These are phyloP conservation scores for Arctostaphylos glauca DNA, from an alignment of 148 eudicot species.

Conservation along the genomic window DNA sequence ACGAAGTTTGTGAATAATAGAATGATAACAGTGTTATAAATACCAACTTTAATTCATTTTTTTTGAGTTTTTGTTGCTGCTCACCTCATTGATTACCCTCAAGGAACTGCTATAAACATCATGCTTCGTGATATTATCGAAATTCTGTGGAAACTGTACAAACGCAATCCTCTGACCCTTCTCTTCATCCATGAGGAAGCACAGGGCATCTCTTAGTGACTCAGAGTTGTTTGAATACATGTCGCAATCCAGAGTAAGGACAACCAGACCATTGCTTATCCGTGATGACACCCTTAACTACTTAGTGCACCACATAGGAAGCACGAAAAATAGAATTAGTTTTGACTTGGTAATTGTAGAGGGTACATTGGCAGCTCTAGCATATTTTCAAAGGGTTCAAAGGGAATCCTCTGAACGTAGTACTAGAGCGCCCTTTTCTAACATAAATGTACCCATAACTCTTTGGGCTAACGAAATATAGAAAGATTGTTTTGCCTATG, in stretches of 20 bases:
- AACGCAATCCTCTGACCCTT: constrained; percentile 13
- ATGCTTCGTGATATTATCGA: constrained; percentile 4
- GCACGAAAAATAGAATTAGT: not conserved
- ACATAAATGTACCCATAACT: too few relatives aligned
- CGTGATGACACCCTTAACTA: constrained; percentile 15
- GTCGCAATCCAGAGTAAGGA: constrained; percentile 16
- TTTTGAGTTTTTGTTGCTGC: not conserved
- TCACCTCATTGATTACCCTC: not conserved
- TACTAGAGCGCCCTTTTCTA: too few relatives aligned
- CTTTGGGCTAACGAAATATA: too few relatives aligned
- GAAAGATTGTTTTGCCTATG: too few relatives aligned
- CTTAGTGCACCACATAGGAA: not conserved
- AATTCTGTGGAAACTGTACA: constrained; percentile 14
- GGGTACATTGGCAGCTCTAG: too few relatives aligned
- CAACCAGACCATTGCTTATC: constrained; percentile 12
- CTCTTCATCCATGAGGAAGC: constrained; percentile 24
- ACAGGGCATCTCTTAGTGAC: constrained; percentile 16
- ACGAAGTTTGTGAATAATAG: not conserved
- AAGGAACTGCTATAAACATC: constrained; percentile 4
- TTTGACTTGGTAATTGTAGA: not conserved
- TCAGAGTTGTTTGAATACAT: constrained; percentile 11
- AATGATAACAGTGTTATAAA: not conserved
- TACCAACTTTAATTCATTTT: not conserved
- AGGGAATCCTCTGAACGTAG: too few relatives aligned
- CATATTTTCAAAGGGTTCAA: too few relatives aligned